Evolutionary conservation across 345 rosid genomes (phyloP).

Genomic region (Salix caprea): DNA sequence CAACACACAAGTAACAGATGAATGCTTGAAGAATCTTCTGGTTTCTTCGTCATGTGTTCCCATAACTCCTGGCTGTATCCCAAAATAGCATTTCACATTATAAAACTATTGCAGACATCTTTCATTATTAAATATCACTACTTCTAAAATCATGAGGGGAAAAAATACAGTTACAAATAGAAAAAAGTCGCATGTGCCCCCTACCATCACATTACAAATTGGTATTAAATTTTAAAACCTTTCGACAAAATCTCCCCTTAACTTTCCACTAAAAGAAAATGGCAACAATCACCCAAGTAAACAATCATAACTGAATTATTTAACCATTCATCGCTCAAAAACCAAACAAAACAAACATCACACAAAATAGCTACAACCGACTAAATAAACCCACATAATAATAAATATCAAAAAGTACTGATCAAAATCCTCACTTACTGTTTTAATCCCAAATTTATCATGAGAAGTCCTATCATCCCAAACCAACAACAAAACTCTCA

Average conservation of each 20-base stretch:
- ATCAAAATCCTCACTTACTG: conserved; percentile 46
- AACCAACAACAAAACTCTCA: conserved; percentile 70
- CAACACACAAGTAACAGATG: conserved; percentile 89
- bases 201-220: background rate
- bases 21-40: conserved; percentile 80
- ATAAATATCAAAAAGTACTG: background rate
- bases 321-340: background rate
- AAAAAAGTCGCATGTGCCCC: background rate
- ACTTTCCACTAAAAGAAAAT: background rate
- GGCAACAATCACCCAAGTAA: background rate
- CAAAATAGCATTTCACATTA: background rate
- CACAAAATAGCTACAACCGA: background rate
- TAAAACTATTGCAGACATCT: background rate
- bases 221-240: background rate
- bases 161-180: background rate
- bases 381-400: background rate
- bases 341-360: background rate
- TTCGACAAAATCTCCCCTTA: background rate
- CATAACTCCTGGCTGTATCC: conserved; percentile 80
- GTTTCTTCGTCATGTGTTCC: conserved; percentile 94
- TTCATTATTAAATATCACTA: background rate
- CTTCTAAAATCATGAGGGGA: background rate
- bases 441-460: conserved; percentile 51
- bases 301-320: background rate
- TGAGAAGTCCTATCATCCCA: conserved; percentile 97